These are phyloP conservation scores for Fistulinella staudtii DNA, from an alignment of 1,284 basidiomycete species.

Conservation along the genomic window DNA sequence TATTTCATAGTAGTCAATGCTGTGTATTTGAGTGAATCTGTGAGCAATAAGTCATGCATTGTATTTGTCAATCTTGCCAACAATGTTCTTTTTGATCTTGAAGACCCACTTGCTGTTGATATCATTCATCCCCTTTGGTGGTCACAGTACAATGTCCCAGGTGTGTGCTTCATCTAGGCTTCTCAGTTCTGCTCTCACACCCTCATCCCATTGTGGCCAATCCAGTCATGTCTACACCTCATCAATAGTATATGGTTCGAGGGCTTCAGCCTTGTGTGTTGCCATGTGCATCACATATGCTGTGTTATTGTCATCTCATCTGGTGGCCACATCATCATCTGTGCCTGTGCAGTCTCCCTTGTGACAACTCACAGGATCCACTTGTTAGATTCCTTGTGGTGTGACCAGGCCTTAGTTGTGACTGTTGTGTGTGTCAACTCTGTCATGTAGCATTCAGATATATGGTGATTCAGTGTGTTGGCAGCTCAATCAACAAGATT, in stretches of 20 bases:
- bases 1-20: not conserved
- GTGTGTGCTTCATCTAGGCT: not conserved
- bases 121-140: not conserved
- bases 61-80: not conserved
- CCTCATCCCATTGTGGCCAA: not conserved
- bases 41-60: not conserved
- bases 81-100: not conserved
- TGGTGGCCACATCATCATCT: no score
- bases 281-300: not conserved
- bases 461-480: no score
- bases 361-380: no score
- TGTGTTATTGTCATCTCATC: not conserved
- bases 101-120: constrained; percentile 2
- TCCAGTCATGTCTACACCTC: not conserved
- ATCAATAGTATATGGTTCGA: not conserved
- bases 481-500: no score
- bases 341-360: no score
- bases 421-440: no score
- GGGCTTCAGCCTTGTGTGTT: not conserved
- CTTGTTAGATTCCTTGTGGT: no score
- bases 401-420: no score
- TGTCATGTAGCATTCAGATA: no score
- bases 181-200: not conserved
- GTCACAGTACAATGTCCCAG: not conserved
- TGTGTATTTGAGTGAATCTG: not conserved